These are phyloP conservation scores for Leptodontidium sp. DNA, from an alignment of 2,329 filamentous ascomycete genomes.

Conservation along the genomic window DNA sequence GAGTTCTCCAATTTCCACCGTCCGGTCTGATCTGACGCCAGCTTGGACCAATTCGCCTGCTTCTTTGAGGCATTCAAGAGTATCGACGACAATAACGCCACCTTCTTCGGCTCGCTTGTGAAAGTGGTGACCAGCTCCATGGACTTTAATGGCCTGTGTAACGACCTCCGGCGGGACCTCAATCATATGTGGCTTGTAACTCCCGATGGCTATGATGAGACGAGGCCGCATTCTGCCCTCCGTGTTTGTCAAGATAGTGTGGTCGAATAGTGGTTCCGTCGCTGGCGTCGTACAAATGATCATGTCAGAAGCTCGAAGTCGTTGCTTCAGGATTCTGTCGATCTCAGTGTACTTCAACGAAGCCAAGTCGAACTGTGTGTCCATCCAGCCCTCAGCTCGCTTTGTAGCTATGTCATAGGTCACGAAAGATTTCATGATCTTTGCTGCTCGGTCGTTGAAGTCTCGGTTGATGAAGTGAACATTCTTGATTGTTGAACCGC, in stretches of 20 bases:
- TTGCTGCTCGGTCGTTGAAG: conserved; percentile 65
- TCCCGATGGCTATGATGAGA: conserved; percentile 77
- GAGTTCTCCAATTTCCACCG: conserved; percentile 89
- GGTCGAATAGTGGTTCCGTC: conserved; percentile 77
- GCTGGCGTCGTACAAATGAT: conserved; percentile 92
- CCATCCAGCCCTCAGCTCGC: conserved; percentile 66
- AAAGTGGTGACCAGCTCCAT: conserved; percentile 63
- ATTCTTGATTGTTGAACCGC: conserved; percentile 73
- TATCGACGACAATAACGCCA: conserved; percentile 76
- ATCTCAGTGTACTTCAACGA: conserved; percentile 77
- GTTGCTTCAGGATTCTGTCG: conserved; percentile 70
- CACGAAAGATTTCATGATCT: conserved; percentile 59
- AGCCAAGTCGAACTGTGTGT: conserved; percentile 72
- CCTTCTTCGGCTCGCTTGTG: conserved; percentile 73
- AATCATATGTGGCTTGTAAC: conserved; percentile 75
- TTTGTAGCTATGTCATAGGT: conserved; percentile 54
- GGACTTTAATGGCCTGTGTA: conserved; percentile 65
- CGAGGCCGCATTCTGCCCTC: conserved; percentile 75
- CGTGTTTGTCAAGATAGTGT: conserved; percentile 72
- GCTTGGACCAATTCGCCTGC: conserved; percentile 88
- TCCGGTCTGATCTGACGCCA: conserved; percentile 73
- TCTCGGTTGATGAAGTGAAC: conserved; percentile 85
- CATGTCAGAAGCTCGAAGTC: conserved; percentile 76
- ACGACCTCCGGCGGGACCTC: conserved; percentile 84
- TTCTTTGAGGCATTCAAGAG: conserved; percentile 80